These are phyloP conservation scores for Crithidia sp. DNA, from an alignment of 208 protist species.

Conservation along the genomic window DNA sequence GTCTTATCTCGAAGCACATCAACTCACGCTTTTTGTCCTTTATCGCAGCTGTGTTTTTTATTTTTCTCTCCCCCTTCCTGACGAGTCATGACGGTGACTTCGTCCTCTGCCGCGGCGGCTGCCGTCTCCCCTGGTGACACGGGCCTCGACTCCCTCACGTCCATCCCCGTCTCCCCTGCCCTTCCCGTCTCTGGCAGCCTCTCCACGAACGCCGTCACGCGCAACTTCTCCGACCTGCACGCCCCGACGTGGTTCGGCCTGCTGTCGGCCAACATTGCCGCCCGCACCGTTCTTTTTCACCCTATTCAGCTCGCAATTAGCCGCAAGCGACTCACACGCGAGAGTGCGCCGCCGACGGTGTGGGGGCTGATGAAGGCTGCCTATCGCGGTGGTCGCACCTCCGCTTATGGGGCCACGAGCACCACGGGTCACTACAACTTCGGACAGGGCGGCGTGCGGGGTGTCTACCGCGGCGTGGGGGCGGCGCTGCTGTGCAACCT, in stretches of 20 bases:
- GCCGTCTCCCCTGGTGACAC: not conserved
- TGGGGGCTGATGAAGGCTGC: slow-evolving; percentile 45
- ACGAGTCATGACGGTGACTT: too few relatives aligned
- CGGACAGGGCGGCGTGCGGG: slow-evolving; percentile 62
- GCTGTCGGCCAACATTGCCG: slow-evolving; percentile 60
- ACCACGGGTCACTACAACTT: slow-evolving; percentile 33
- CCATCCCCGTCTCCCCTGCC: slow-evolving; percentile 5
- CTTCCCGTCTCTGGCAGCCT: slow-evolving; percentile 16
- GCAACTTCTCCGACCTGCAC: slow-evolving; percentile 81
- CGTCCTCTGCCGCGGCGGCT: too few relatives aligned
- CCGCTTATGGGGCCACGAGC: slow-evolving; percentile 21
- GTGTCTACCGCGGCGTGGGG: slow-evolving; percentile 76
- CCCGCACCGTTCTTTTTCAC: slow-evolving; percentile 81
- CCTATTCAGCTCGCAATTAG: slow-evolving; percentile 78
- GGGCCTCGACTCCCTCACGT: not conserved
- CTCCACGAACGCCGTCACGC: slow-evolving; percentile 78
- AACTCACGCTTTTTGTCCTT: too few relatives aligned
- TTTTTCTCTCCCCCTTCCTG: too few relatives aligned
- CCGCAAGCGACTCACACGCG: slow-evolving; percentile 80
- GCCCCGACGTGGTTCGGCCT: slow-evolving; percentile 78
- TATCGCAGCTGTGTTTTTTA: too few relatives aligned
- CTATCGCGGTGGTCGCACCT: slow-evolving; percentile 55
- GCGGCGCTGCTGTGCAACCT: slow-evolving; percentile 73
- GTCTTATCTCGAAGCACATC: too few relatives aligned
- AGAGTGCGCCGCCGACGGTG: slow-evolving; percentile 57